Conservation (phyloP, 1,284 basidiomycete genomes). For the Naganishia albida region DNA sequence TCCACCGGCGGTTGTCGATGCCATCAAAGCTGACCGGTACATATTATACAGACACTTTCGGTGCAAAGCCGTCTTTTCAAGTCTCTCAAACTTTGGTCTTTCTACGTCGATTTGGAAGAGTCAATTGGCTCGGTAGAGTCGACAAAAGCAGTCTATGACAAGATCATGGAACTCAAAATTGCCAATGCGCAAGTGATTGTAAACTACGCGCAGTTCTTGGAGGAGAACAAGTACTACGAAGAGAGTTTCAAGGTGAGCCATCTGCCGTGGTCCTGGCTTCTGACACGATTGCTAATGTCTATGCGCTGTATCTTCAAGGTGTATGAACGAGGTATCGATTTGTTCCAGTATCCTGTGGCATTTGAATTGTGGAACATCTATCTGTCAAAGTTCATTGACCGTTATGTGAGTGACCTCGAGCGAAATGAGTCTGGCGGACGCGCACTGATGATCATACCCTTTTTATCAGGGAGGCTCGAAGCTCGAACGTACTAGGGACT, state of each 20-base stretch:
- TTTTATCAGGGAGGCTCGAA: conserved; percentile 76
- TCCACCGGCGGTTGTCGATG: neutral
- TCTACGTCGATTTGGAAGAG: conserved; percentile 96
- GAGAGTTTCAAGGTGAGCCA: conserved; percentile 86
- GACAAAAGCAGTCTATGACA: conserved; percentile 91
- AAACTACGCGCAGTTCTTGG: conserved; percentile 95
- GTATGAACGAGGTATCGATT: conserved; percentile 94
- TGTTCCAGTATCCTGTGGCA: conserved; percentile 96
- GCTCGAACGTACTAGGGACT: conserved; percentile 89
- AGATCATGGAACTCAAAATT: conserved; percentile 93
- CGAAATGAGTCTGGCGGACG: neutral
- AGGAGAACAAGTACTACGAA: conserved; percentile 97
- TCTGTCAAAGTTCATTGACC: conserved; percentile 92
- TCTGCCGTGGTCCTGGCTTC: neutral
- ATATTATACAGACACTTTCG: conserved; percentile 65
- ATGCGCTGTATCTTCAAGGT: conserved; percentile 58
- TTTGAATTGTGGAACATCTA: conserved; percentile 99
- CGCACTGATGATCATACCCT: conserved; percentile 21
- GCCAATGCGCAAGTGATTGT: conserved; percentile 98
- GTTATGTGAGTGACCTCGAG: conserved; percentile 67
- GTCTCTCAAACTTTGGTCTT: conserved; percentile 97
- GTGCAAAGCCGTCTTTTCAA: conserved; percentile 93
- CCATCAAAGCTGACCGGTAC: conserved; percentile 14
- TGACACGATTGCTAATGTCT: conserved; percentile 25
- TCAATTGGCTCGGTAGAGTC: conserved; percentile 91